Base-by-base conservation (phyloP, 306 rosid genomes). In the Vicia villosa region DNA sequence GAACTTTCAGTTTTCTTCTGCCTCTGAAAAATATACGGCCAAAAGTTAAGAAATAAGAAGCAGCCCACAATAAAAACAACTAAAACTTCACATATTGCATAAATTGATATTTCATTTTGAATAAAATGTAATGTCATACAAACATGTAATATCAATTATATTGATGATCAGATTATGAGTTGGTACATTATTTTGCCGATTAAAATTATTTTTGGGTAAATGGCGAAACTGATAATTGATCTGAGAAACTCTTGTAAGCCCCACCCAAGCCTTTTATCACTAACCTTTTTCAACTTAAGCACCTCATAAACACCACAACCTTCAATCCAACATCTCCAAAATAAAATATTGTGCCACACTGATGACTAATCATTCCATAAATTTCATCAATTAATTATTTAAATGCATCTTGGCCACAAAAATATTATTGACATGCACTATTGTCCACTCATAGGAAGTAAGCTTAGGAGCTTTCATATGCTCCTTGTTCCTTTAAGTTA, bases 1-100 rank as follows among this genome's bases (percentile, higher is more conserved):
- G 84, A 77, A 82, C 73, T 88, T 63, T 63, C 68, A 40, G 47
- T 86, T 73, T 83, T 91, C 85, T 80, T 89, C 60, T 47, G 86
- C 61, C 57, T 86, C 99, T 94, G 71, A 68, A 77, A 63, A 68
- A 21, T 15, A 78, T 43, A 51, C 16, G 20, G 42, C 17, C 20
- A 6, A 8, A 16, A 40, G 19, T 41, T 42, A 6, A 64, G 38
- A 64, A 22, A 19, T 9, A 64, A 42, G 51, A 62, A 45, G 58
- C 58, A 45, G 58, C 58, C 41, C 0, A 5, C 34, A 40, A 45
- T 6, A 14, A 28, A 56, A 26, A 24, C 12, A 56, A 26, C 12
- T 26, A 56, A 28, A 56, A 56, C 40, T 7, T 56, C 60, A 46
- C 22, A 76, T 10, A 58, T 26, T 5, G 17, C 65, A 15, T 21